These are phyloP conservation scores for Buxus sempervirens DNA, from an alignment of 164 flowering plant species.

Conservation along the genomic window DNA sequence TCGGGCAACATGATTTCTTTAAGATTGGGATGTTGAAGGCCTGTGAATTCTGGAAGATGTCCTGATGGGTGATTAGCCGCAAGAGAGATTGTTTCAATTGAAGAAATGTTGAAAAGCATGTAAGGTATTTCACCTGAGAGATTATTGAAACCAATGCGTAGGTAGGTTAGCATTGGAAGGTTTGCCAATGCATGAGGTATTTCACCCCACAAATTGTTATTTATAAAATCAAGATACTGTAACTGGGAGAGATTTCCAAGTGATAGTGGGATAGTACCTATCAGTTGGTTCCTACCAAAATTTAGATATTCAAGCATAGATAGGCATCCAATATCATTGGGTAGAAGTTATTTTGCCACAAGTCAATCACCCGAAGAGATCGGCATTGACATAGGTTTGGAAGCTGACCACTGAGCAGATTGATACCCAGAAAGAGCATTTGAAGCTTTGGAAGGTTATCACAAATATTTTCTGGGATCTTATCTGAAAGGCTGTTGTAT, in stretches of 20 bases:
- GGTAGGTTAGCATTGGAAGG: background rate
- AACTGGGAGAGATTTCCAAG: background rate
- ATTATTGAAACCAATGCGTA: background rate
- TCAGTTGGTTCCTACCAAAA: conserved; percentile 5
- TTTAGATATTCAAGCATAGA: conserved; percentile 1
- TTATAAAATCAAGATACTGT: background rate
- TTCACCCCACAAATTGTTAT: background rate
- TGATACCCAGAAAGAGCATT: background rate
- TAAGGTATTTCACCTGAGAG: conserved; percentile 20
- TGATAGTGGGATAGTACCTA: conserved; percentile 6
- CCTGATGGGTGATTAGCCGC: conserved; percentile 11
- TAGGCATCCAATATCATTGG: conserved; percentile 13
- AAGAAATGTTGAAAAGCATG: conserved; percentile 15
- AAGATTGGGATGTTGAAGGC: conserved; percentile 15
- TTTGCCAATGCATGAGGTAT: background rate
- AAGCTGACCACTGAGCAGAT: background rate
- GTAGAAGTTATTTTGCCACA: conserved; percentile 12
- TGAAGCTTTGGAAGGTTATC: conserved; percentile 2
- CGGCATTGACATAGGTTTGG: background rate
- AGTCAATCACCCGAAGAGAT: background rate
- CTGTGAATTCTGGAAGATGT: conserved; percentile 12
- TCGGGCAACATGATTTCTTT: background rate
- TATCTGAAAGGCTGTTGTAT: conserved; percentile 2
- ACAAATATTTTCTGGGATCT: conserved; percentile 11
- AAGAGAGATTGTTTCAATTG: background rate